A percentile compares a stretch with the other conserved stretches of the same genome.
phyloP scores from a whole-genome alignment of 106 monocot genomes.

The Xerophyta viscosa region DNA sequence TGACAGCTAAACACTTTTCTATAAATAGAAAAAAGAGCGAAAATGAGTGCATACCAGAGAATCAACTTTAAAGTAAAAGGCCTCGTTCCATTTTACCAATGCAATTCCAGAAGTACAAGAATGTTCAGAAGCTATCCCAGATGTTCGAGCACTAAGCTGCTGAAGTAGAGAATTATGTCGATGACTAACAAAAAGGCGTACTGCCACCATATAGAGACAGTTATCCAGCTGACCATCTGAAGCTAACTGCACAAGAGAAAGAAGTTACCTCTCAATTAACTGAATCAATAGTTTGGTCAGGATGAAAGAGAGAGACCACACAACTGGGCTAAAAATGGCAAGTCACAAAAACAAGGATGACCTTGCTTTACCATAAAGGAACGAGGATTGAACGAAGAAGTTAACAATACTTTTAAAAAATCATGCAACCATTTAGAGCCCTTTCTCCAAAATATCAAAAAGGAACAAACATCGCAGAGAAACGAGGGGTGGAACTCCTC shows the following conservation, averaged over 20 bases:
- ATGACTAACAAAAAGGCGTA: constrained; percentile 32
- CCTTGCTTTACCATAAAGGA: no score
- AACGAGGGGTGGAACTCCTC: no score
- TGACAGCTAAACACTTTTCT: not conserved
- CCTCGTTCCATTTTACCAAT: constrained; percentile 73
- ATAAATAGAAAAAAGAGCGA: not conserved
- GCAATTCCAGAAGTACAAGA: constrained; percentile 17
- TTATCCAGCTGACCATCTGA: constrained; percentile 23
- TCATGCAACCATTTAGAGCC: no score
- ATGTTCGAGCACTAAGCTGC: constrained; percentile 72
- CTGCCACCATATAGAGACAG: constrained; percentile 32
- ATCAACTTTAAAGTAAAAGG: constrained; percentile 87
- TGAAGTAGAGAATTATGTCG: constrained; percentile 26
- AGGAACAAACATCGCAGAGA: no score
- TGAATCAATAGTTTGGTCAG: no score
- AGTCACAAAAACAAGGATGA: no score
- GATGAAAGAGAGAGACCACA: no score
- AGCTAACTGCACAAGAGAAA: constrained; percentile 45
- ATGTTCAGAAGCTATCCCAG: constrained; percentile 37
- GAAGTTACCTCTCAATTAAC: no score
- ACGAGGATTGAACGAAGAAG: no score
- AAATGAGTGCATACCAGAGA: constrained; percentile 52
- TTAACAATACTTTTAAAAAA: no score
- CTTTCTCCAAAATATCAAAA: no score
- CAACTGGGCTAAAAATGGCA: no score